Evolutionary conservation across 2,329 filamentous ascomycete genomes (phyloP).

Genomic region (Capronia coronata): DNA sequence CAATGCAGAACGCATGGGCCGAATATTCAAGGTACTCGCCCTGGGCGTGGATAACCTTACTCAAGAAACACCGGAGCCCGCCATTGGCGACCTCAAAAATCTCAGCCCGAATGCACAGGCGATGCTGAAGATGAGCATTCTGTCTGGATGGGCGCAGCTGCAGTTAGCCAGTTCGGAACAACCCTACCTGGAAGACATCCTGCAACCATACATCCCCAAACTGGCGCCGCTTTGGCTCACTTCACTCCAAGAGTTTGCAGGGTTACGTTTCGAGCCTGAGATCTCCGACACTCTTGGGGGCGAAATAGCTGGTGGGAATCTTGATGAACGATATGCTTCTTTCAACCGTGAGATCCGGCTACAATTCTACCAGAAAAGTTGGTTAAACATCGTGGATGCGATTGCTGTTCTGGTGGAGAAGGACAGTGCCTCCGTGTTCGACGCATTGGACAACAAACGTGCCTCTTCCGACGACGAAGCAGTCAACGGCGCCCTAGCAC

Average conservation of each 20-base stretch:
- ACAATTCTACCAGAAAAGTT: constrained; percentile 93
- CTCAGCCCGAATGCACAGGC: constrained; percentile 93
- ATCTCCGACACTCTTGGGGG: constrained; percentile 86
- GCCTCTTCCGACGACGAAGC: constrained; percentile 32
- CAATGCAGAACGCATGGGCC: constrained; percentile 96
- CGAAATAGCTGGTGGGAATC: constrained; percentile 70
- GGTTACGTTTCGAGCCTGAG: constrained; percentile 89
- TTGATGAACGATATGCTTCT: constrained; percentile 91
- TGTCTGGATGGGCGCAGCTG: constrained; percentile 93
- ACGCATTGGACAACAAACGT: constrained; percentile 81
- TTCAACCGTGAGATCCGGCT: constrained; percentile 89
- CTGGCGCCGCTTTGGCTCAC: constrained; percentile 91
- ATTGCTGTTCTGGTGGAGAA: constrained; percentile 96
- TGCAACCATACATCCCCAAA: constrained; percentile 82
- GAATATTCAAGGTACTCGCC: constrained; percentile 89
- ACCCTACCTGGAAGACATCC: constrained; percentile 76
- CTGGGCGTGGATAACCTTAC: constrained; percentile 81
- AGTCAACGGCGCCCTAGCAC: constrained; percentile 13
- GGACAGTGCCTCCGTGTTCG: constrained; percentile 95
- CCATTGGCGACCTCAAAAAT: constrained; percentile 83
- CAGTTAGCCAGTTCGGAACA: constrained; percentile 94
- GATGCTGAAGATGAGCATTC: constrained; percentile 97
- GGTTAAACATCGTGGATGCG: constrained; percentile 93
- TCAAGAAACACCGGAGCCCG: constrained; percentile 20
- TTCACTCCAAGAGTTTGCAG: constrained; percentile 86